Percentiles rank a stretch among this genome's conserved stretches.
phyloP scores from a whole-genome alignment of 768 basidiomycete genomes.

The Cubamyces lactineus region DNA sequence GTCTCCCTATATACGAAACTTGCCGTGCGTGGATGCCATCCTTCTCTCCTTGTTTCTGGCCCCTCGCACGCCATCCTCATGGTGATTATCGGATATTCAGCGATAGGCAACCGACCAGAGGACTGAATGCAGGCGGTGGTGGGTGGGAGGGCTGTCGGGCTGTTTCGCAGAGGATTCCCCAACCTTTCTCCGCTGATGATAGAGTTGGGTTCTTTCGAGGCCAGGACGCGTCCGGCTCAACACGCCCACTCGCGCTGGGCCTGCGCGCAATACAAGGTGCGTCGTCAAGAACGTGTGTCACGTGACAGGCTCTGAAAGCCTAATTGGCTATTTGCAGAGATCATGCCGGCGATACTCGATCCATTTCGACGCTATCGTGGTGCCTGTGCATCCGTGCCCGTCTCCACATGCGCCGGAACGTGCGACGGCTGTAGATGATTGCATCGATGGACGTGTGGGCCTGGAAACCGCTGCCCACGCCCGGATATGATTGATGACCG shows the following conservation, averaged over 20 bases:
- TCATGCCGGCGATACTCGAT: slow-evolving; percentile 14
- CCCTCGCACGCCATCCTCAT: slow-evolving; percentile 11
- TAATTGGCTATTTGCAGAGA: slow-evolving; percentile 24
- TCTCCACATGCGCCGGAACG: slow-evolving; percentile 11
- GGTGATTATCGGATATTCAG: slow-evolving; percentile 21
- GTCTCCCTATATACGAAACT: neutral
- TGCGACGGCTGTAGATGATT: slow-evolving; percentile 10
- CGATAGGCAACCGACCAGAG: slow-evolving; percentile 14
- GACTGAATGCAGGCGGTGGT: slow-evolving; percentile 13
- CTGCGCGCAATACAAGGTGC: slow-evolving; percentile 7
- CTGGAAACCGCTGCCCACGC: slow-evolving; percentile 13
- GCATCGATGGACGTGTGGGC: slow-evolving; percentile 14
- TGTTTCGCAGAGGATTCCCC: slow-evolving; percentile 26
- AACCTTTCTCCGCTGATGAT: slow-evolving; percentile 23
- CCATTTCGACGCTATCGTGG: slow-evolving; percentile 17
- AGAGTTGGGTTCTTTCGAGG: slow-evolving; percentile 21
- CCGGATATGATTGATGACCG: slow-evolving; percentile 15
- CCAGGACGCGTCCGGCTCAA: slow-evolving; percentile 14
- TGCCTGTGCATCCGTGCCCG: slow-evolving; percentile 11
- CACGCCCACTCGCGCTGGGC: neutral
- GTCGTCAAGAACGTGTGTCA: slow-evolving; percentile 19
- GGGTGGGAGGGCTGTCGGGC: slow-evolving; percentile 22
- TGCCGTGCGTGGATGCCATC: neutral
- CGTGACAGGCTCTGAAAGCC: slow-evolving; percentile 24
- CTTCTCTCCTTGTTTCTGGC: neutral